Evolutionary conservation across 2,329 filamentous ascomycete species (phyloP), one percentile per base, ranked within the genome.

Genomic region (Bipolaris zeicola): DNA sequence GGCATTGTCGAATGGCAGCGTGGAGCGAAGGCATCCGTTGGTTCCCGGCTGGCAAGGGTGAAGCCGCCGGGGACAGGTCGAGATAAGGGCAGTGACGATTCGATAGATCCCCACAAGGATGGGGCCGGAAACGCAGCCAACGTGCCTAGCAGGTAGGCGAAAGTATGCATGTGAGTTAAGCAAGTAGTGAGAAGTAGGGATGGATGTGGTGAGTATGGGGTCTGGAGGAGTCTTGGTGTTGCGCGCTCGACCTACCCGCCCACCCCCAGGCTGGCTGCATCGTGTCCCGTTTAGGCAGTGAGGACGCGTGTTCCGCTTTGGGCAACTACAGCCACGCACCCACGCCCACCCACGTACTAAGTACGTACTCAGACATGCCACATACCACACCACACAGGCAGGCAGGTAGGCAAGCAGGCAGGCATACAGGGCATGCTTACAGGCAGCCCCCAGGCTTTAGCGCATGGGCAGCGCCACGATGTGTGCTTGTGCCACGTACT

Each of bases 21-120:
- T 55, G 42, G 46, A 46, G 43, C 36, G 33, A 44, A 24, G 22
- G 48, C 41, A 39, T 38, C 43, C 37, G 54, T 37, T 50, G 50
- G 50, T 39, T 56, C 31, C 43, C 54, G 54, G 38, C 52, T 41
- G 55, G 52, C 57, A 28, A 49, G 57, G 51, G 34, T 52, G 54
- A 46, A 55, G 18, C 38, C 39, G 46, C 50, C 50, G 48, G 28
- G 36, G 45, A 55, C 36, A 24, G 36, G 34, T 39, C 38, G 41
- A 46, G 42, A 56, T 57, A 64, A 60, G 55, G 51, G 37, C 46
- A 60, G 46, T 10, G 31, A 51, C 47, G 41, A 45, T 41, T 63
- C 43, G 61, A 63, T 52, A 53, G 56, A 60, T 63, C 45, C 48
- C 48, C 53, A 46, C 59, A 52, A 51, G 61, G 57, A 58, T 64